phyloP scores from a whole-genome alignment of 306 rosid genomes.

The Prinsepia uniflora region DNA sequence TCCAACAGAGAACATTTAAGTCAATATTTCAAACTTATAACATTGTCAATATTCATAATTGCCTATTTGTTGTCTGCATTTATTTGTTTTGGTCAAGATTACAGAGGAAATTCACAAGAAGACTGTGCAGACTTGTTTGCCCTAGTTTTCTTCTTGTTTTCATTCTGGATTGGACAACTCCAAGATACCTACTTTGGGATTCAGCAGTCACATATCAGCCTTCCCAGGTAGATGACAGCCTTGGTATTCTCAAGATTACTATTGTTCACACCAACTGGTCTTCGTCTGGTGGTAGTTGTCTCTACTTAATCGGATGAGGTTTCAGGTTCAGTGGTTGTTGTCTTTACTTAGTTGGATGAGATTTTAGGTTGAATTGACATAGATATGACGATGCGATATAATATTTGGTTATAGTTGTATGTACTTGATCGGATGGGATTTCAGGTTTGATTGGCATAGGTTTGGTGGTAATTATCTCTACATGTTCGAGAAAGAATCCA shows the following conservation, averaged over 20 bases:
- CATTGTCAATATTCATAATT: too few species aligned
- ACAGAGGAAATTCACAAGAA: neutral
- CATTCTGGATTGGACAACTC: neutral
- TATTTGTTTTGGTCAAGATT: neutral
- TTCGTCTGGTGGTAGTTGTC: too few species aligned
- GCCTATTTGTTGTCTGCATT: neutral
- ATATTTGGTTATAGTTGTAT: too few species aligned
- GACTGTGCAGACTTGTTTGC: neutral
- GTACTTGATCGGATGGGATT: too few species aligned
- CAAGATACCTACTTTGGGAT: neutral
- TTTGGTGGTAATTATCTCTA: too few species aligned
- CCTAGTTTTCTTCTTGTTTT: neutral
- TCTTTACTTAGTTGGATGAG: too few species aligned
- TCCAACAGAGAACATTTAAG: conserved; percentile 1
- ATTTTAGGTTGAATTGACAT: too few species aligned
- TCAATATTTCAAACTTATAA: neutral
- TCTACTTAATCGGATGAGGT: too few species aligned
- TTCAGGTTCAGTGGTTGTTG: too few species aligned
- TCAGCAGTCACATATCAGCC: neutral
- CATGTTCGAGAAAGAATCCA: conserved; percentile 10
- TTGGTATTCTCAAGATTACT: neutral
- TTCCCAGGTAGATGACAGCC: neutral
- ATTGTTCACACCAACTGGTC: neutral
- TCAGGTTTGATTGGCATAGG: too few species aligned
- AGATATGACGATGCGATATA: too few species aligned